Percentiles rank a stretch among this genome's conserved stretches.
Evolutionary conservation across 129 eudicot species (phyloP).

Genomic region (Flaveria brownii): DNA sequence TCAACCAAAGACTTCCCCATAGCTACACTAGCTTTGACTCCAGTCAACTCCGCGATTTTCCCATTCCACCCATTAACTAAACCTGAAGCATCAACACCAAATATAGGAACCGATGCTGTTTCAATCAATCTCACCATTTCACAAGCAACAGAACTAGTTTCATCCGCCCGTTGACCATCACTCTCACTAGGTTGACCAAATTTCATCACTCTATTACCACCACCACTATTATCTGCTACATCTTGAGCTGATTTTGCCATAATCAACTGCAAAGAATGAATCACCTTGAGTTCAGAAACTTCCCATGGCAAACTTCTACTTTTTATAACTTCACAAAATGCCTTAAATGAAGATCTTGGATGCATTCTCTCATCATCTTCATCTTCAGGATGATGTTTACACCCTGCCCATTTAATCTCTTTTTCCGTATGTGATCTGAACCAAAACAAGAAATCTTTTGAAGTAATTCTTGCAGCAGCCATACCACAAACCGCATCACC

Average conservation of each 20-base stretch:
- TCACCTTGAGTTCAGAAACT: constrained; percentile 57
- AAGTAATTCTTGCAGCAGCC: constrained; percentile 57
- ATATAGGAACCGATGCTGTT: constrained; percentile 69
- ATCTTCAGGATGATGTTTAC: constrained; percentile 60
- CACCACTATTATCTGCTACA: constrained; percentile 25
- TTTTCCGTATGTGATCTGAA: constrained; percentile 67
- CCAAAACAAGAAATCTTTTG: constrained; percentile 63
- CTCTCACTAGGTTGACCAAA: constrained; percentile 33
- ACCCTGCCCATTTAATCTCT: constrained; percentile 72
- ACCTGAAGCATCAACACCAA: constrained; percentile 63
- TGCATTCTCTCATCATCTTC: constrained; percentile 60
- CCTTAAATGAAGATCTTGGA: constrained; percentile 68
- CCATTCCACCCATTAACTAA: constrained; percentile 73
- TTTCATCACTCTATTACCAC: constrained; percentile 18
- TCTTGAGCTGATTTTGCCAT: constrained; percentile 50
- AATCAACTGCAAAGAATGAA: constrained; percentile 74
- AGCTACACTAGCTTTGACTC: constrained; percentile 54
- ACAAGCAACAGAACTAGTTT: constrained; percentile 53
- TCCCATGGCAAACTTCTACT: constrained; percentile 66
- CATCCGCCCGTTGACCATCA: constrained; percentile 34
- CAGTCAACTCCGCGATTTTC: constrained; percentile 60
- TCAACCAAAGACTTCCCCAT: constrained; percentile 59
- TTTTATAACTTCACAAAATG: constrained; percentile 63
- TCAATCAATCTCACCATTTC: constrained; percentile 79
- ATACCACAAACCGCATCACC: constrained; percentile 81